Evolutionary conservation across 2,329 filamentous ascomycete species (phyloP).

Genomic region (Aphanocladium album): DNA sequence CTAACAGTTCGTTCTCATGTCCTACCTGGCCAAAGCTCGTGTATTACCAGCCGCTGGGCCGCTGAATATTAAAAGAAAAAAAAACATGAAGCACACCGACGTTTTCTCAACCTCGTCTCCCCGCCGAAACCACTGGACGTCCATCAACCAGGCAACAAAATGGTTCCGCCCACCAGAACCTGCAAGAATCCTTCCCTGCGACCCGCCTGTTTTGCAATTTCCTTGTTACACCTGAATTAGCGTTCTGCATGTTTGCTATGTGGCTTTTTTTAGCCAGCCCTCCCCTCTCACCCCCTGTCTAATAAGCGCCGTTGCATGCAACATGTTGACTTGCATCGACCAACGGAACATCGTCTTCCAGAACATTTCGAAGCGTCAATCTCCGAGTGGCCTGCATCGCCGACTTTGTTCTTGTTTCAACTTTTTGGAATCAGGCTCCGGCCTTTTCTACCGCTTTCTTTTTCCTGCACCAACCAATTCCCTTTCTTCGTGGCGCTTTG

Average conservation of each 20-base stretch:
- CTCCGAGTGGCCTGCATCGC: neutral
- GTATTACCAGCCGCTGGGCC: neutral
- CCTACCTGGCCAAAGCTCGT: neutral
- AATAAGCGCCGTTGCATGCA: conserved; percentile 1
- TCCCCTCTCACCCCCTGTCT: neutral
- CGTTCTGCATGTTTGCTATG: neutral
- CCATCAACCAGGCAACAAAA: neutral
- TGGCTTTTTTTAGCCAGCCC: neutral
- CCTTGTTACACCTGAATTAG: neutral
- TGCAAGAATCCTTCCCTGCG: neutral
- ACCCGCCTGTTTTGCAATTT: neutral
- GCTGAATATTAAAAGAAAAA: neutral
- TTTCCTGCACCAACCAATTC: neutral
- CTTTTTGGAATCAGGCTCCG: neutral
- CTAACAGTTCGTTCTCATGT: neutral
- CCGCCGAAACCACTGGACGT: neutral
- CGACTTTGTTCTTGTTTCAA: neutral
- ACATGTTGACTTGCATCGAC: neutral
- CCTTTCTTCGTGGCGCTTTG: neutral
- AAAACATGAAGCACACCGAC: neutral
- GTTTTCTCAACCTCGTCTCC: neutral
- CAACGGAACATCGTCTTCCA: neutral
- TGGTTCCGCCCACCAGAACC: neutral
- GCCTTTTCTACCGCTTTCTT: neutral
- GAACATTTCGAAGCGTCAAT: neutral